phyloP scores from a whole-genome alignment of 2,329 filamentous ascomycete genomes.

The Chalaropsis ovoidea region DNA sequence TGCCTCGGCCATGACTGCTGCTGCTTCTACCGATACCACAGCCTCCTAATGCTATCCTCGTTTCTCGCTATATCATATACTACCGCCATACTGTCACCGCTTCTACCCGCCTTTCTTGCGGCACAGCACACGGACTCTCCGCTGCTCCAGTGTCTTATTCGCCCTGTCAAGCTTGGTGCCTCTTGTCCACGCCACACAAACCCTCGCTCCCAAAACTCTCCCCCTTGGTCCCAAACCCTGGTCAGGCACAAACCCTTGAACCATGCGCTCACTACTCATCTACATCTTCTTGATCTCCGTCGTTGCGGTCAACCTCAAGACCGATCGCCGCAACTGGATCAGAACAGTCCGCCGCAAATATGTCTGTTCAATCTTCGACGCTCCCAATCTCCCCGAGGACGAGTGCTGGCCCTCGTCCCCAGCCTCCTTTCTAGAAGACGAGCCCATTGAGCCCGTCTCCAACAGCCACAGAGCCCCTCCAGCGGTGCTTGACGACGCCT shows the following conservation, averaged over 20 bases:
- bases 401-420: slow-evolving; percentile 21
- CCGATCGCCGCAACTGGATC: slow-evolving; percentile 9
- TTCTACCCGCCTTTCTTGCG: too few species aligned
- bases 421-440: slow-evolving; percentile 23
- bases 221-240: background rate
- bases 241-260: background rate
- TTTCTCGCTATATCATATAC: background rate
- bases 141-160: too few species aligned
- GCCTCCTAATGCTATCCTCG: background rate
- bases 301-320: slow-evolving; percentile 19
- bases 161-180: too few species aligned
- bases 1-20: background rate
- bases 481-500: slow-evolving; percentile 39
- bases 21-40: background rate
- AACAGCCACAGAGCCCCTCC: slow-evolving; percentile 25
- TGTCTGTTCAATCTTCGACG: slow-evolving; percentile 26
- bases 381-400: slow-evolving; percentile 21
- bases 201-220: background rate
- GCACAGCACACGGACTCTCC: too few species aligned
- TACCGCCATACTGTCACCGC: too few species aligned
- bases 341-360: slow-evolving; percentile 20
- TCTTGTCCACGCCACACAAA: background rate
- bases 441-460: slow-evolving; percentile 2
- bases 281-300: slow-evolving; percentile 17
- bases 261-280: background rate